A percentile compares a stretch with the other conserved stretches of the same genome.
phyloP scores from a whole-genome alignment of 106 monocot species.

The Allium fistulosum region DNA sequence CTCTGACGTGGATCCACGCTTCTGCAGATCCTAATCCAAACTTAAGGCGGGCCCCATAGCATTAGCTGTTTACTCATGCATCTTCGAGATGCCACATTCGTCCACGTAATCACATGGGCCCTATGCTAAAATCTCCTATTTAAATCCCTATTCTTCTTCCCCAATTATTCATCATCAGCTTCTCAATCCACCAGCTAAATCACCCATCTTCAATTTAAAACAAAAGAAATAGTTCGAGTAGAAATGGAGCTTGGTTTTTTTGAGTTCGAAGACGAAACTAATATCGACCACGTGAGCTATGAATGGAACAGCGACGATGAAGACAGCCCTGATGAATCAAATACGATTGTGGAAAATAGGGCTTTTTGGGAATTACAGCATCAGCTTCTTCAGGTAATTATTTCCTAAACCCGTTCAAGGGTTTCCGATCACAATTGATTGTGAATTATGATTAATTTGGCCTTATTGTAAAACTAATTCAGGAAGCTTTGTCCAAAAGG shows the following conservation, averaged over 20 bases:
- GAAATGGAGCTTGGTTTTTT: constrained; percentile 30
- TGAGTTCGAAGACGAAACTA: constrained; percentile 21
- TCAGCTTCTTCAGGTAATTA: constrained; percentile 39
- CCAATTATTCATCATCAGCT: neutral
- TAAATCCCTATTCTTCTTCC: neutral
- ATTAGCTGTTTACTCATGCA: neutral
- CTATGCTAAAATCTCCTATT: neutral
- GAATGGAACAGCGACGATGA: constrained; percentile 7
- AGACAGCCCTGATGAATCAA: constrained; percentile 13
- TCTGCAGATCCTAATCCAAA: neutral
- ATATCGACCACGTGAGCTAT: constrained; percentile 4
- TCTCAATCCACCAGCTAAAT: neutral
- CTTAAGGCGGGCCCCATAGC: neutral
- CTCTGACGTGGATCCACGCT: constrained; percentile 1
- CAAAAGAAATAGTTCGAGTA: neutral
- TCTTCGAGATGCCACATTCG: neutral
- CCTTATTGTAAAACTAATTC: neutral
- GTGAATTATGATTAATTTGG: neutral
- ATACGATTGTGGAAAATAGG: constrained; percentile 11
- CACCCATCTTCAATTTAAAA: neutral
- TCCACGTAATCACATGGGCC: neutral
- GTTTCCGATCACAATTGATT: neutral
- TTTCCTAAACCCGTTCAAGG: neutral
- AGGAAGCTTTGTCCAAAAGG: constrained; percentile 36
- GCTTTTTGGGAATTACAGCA: constrained; percentile 64